These are phyloP conservation scores for Metahyphopichia silvanorum DNA, from an alignment of 805 yeast species.

Conservation along the genomic window DNA sequence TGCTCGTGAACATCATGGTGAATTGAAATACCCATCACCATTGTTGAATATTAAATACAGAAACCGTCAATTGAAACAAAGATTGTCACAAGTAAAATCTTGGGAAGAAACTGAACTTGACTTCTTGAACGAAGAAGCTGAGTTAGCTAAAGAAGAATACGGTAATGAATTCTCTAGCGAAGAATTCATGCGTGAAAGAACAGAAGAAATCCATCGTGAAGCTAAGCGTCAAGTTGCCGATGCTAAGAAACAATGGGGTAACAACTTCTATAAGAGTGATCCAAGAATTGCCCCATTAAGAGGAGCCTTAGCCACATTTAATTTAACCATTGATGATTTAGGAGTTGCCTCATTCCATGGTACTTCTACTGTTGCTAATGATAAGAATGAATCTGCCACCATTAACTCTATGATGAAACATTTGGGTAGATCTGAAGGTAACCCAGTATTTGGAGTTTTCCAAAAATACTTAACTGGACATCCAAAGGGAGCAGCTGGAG, in stretches of 20 bases:
- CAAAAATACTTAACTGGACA: constrained; percentile 99
- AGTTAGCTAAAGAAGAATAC: constrained; percentile 48
- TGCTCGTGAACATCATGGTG: constrained; percentile 89
- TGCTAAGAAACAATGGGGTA: constrained; percentile 94
- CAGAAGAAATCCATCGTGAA: constrained; percentile 84
- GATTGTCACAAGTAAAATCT: constrained; percentile 69
- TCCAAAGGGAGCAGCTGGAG: constrained; percentile 99
- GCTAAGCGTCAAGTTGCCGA: constrained; percentile 79
- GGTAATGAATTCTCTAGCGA: constrained; percentile 43
- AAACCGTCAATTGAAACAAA: constrained; percentile 79
- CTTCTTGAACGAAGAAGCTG: constrained; percentile 68
- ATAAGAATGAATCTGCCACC: constrained; percentile 94
- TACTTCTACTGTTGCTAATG: constrained; percentile 97
- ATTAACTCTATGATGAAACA: constrained; percentile 91
- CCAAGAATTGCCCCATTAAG: constrained; percentile 95
- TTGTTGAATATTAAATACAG: constrained; percentile 90
- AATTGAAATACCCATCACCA: constrained; percentile 73
- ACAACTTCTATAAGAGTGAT: constrained; percentile 85
- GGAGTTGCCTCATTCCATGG: constrained; percentile 99
- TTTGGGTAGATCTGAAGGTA: constrained; percentile 95
- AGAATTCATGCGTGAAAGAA: constrained; percentile 71
- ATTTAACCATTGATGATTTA: constrained; percentile 89
- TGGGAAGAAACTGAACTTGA: constrained; percentile 86
- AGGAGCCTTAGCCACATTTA: constrained; percentile 94
- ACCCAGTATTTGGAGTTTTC: constrained; percentile 97